Evolutionary conservation across 2,329 filamentous ascomycete species (phyloP).

Genomic region (Dryadomyces sulphureus): DNA sequence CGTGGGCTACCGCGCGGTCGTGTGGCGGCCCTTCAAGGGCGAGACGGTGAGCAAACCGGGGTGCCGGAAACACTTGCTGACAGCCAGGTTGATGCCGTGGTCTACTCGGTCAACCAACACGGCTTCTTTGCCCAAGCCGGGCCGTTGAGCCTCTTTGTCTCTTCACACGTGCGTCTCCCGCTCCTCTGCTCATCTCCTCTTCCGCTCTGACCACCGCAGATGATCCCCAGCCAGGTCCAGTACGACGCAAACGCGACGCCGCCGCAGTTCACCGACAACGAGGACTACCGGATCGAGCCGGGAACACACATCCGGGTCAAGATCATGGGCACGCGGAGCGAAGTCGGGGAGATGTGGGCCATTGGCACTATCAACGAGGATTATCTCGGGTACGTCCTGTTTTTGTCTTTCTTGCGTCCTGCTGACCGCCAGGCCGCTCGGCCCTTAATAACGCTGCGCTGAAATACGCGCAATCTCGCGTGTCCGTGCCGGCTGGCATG

Average conservation of each 20-base stretch:
- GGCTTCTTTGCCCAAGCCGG: conserved; percentile 83
- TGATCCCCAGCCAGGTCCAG: conserved; percentile 83
- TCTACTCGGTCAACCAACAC: conserved; percentile 78
- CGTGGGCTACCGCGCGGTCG: conserved; percentile 85
- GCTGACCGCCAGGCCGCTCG: conserved; percentile 5
- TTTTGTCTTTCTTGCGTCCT: background rate
- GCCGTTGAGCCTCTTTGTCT: conserved; percentile 65
- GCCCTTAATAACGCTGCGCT: conserved; percentile 2
- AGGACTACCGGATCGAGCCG: conserved; percentile 84
- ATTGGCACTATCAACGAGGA: conserved; percentile 94
- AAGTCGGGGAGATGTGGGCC: conserved; percentile 90
- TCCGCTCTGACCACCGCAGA: conserved; percentile 29
- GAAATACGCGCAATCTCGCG: background rate
- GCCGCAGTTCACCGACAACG: conserved; percentile 92
- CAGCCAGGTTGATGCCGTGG: conserved; percentile 79
- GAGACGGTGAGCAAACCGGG: conserved; percentile 59
- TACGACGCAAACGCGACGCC: conserved; percentile 93
- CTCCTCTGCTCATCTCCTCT: background rate
- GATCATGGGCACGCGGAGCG: conserved; percentile 83
- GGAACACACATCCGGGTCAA: conserved; percentile 89
- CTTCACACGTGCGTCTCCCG: conserved; percentile 50
- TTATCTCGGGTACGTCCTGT: conserved; percentile 43
- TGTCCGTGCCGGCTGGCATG: background rate
- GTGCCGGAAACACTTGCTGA: background rate
- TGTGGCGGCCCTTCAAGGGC: conserved; percentile 95